Percentiles rank a stretch among this genome's conserved stretches.
These are phyloP conservation scores for Ogataea allantospora DNA, from an alignment of 805 yeast genomes.

Conservation along the genomic window DNA sequence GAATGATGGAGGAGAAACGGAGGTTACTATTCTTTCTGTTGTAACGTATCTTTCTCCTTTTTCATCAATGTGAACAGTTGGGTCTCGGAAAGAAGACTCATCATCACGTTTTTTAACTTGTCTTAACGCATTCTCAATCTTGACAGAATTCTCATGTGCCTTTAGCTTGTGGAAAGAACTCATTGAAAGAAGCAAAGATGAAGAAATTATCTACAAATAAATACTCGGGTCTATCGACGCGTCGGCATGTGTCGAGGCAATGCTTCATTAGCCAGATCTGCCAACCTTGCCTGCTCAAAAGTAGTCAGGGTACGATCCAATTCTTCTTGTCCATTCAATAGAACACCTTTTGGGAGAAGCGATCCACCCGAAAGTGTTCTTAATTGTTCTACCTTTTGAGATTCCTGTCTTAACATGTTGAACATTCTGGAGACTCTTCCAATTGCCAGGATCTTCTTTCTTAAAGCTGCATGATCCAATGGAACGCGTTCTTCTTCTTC, in stretches of 20 bases:
- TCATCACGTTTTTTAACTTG: slow-evolving; percentile 50
- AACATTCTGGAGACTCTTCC: slow-evolving; percentile 93
- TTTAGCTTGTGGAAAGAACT: slow-evolving; percentile 14
- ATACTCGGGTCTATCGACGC: slow-evolving; percentile 7
- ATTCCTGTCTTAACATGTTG: slow-evolving; percentile 80
- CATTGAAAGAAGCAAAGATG: slow-evolving; percentile 2
- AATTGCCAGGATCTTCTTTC: slow-evolving; percentile 85
- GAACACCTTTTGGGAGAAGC: slow-evolving; percentile 77
- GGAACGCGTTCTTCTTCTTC: slow-evolving; percentile 26
- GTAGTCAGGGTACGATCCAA: slow-evolving; percentile 63
- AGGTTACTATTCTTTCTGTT: slow-evolving; percentile 49
- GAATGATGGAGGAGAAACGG: slow-evolving; percentile 66
- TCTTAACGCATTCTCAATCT: slow-evolving; percentile 63
- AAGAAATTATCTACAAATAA: background rate
- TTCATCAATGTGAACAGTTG: slow-evolving; percentile 48
- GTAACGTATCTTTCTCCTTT: slow-evolving; percentile 60
- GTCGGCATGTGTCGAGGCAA: slow-evolving; percentile 54
- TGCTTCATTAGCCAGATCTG: slow-evolving; percentile 81
- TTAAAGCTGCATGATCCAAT: slow-evolving; percentile 43
- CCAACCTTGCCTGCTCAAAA: slow-evolving; percentile 79
- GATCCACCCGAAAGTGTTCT: slow-evolving; percentile 68
- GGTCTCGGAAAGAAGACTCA: slow-evolving; percentile 28
- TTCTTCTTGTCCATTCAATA: slow-evolving; percentile 80
- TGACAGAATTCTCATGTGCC: slow-evolving; percentile 45
- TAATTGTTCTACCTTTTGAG: slow-evolving; percentile 79